Conservation (phyloP, 495 filamentous ascomycete genomes). For the Umbilicaria muhlenbergii region DNA sequence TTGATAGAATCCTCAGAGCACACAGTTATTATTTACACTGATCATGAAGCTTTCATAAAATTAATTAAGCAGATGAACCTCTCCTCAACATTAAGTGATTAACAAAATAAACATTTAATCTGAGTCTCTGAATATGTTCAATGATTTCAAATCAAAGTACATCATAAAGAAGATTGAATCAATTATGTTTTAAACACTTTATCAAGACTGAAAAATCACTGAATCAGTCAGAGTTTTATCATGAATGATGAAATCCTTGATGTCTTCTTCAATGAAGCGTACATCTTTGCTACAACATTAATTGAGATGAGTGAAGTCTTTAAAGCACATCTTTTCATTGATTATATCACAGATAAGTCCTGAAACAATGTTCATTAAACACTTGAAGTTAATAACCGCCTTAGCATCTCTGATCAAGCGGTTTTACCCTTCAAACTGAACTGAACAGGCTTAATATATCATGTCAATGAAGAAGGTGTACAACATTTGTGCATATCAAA, state of each 20-base stretch:
- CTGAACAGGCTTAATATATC: background rate
- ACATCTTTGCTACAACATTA: background rate
- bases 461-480: background rate
- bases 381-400: background rate
- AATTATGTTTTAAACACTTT: background rate
- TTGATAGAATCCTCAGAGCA: no score
- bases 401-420: background rate
- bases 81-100: background rate
- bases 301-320: constrained; percentile 1
- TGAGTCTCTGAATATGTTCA: background rate
- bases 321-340: background rate
- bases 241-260: no score
- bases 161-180: background rate
- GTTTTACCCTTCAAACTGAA: background rate
- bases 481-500: constrained; percentile 2
- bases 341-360: background rate
- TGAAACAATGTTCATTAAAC: background rate
- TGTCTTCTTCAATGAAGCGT: no score
- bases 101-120: background rate
- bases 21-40: no score
- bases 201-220: background rate
- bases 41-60: no score
- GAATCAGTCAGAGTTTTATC: no score
- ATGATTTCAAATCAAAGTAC: background rate
- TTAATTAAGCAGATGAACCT: background rate